These are phyloP conservation scores for Termitomyces sp. DNA, from an alignment of 768 basidiomycete genomes.

Conservation along the genomic window DNA sequence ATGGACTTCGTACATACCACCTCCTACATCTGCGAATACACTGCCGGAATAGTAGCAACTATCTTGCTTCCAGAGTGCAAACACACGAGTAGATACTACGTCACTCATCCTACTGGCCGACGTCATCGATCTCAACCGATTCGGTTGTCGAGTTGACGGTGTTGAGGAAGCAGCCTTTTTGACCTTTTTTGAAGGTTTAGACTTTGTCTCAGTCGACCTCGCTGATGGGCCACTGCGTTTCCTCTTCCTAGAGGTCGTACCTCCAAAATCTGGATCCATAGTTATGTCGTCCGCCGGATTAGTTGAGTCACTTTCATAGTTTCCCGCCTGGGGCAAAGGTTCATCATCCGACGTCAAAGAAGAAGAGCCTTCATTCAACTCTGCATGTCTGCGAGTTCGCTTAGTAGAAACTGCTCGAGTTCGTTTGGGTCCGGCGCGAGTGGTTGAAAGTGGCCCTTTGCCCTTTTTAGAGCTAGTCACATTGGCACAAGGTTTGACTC, in stretches of 20 bases:
- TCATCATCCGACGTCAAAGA: constrained; percentile 24
- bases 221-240: constrained; percentile 26
- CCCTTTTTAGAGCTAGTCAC: not conserved
- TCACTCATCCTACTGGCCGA: constrained; percentile 17
- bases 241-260: constrained; percentile 36
- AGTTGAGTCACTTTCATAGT: constrained; percentile 26
- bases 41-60: constrained; percentile 58
- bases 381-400: constrained; percentile 11
- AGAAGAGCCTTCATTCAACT: constrained; percentile 12
- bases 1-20: constrained; percentile 37
- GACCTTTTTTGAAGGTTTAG: constrained; percentile 16
- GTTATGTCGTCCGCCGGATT: constrained; percentile 39
- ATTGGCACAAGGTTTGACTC: not conserved
- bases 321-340: constrained; percentile 5
- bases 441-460: not conserved
- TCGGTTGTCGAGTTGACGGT: constrained; percentile 26
- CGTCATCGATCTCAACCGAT: constrained; percentile 32
- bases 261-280: constrained; percentile 23
- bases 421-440: constrained; percentile 2
- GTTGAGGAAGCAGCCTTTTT: constrained; percentile 22
- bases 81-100: constrained; percentile 48
- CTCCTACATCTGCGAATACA: constrained; percentile 30
- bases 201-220: constrained; percentile 17
- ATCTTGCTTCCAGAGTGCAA: constrained; percentile 61
- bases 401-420: not conserved